Percentiles rank a stretch among this genome's conserved stretches.
Evolutionary conservation across 2,329 filamentous ascomycete species (phyloP).

Genomic region (Zymoseptoria brevis): DNA sequence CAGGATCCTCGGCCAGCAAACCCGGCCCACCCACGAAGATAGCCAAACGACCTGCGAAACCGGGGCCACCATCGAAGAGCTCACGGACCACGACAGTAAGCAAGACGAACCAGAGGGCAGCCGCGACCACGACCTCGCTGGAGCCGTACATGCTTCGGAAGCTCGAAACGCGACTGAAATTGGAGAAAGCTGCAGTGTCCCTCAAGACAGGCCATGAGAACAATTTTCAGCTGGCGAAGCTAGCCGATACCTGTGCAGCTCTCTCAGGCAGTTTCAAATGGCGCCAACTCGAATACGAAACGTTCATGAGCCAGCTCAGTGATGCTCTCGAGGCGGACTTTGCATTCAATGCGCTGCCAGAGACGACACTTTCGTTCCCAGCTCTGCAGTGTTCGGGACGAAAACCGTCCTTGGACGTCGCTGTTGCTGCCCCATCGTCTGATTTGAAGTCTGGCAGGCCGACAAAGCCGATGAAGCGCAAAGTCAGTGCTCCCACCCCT

Average conservation of each 20-base stretch:
- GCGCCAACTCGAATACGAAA: conserved; percentile 7
- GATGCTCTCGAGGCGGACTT: conserved; percentile 54
- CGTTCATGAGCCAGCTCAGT: conserved; percentile 8
- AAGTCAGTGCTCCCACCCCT: conserved; percentile 1
- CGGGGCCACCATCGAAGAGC: background rate
- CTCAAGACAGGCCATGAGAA: conserved; percentile 3
- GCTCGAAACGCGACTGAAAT: conserved; percentile 4
- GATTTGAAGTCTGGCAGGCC: conserved; percentile 1
- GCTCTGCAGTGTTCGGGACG: conserved; percentile 41
- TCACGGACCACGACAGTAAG: background rate
- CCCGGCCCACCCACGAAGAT: background rate
- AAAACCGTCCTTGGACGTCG: conserved; percentile 1
- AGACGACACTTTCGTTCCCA: conserved; percentile 85
- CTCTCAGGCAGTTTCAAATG: conserved; percentile 5
- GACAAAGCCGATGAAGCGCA: conserved; percentile 3
- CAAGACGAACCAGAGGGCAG: background rate
- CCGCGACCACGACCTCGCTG: background rate
- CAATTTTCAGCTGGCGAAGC: background rate
- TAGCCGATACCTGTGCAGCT: conserved; percentile 2
- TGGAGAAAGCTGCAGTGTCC: conserved; percentile 7
- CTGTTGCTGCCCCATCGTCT: background rate
- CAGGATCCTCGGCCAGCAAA: background rate
- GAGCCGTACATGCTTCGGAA: conserved; percentile 7
- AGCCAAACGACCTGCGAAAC: background rate
- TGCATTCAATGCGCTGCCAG: conserved; percentile 46